These are phyloP conservation scores for Actinidia chinensis DNA, from an alignment of 179 eudicot genomes.

Conservation along the genomic window DNA sequence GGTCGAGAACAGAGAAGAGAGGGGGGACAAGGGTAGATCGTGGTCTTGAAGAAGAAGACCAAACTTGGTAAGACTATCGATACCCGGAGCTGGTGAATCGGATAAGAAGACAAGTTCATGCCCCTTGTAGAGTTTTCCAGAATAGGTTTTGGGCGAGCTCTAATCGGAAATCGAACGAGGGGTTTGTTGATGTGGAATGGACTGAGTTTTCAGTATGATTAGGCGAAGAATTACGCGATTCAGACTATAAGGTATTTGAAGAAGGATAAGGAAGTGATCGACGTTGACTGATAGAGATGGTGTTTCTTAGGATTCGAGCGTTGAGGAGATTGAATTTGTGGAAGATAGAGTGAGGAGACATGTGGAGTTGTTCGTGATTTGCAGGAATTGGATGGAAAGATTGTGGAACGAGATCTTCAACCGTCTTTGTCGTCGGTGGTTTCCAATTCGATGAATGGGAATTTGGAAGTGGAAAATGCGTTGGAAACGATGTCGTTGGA, in stretches of 20 bases:
- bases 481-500: conserved; percentile 29
- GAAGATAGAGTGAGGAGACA: conserved; percentile 34
- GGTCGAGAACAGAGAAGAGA: no score
- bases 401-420: conserved; percentile 26
- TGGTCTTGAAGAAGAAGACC: no score
- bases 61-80: no score
- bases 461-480: conserved; percentile 26
- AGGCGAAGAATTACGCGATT: conserved; percentile 22
- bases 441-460: conserved; percentile 28
- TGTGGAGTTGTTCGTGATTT: conserved; percentile 18
- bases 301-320: conserved; percentile 42
- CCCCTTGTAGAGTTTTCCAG: no score
- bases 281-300: conserved; percentile 30
- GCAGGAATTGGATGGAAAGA: conserved; percentile 25
- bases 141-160: conserved; percentile 29
- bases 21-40: no score
- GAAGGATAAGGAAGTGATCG: conserved; percentile 41
- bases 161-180: conserved; percentile 23
- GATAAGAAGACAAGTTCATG: no score
- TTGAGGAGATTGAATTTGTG: conserved; percentile 38
- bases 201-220: conserved; percentile 4
- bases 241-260: conserved; percentile 20
- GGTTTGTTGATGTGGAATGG: conserved; percentile 26
- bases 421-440: conserved; percentile 32
- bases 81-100: no score